These are phyloP conservation scores for Nyctanthes arbortristis DNA, from an alignment of 257 asterid species.

Conservation along the genomic window DNA sequence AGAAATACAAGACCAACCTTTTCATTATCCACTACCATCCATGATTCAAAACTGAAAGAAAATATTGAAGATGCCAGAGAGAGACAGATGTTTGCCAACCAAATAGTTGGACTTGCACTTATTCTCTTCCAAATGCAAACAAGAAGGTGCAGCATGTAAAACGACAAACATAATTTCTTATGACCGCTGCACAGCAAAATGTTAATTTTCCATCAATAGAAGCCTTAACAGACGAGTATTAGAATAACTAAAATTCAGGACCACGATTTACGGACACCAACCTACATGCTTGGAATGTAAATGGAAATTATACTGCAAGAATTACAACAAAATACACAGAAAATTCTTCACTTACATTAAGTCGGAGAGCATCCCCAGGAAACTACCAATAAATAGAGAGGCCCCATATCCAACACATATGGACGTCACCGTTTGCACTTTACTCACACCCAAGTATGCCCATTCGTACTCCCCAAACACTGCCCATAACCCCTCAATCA, in stretches of 20 bases:
- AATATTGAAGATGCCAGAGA: slow-evolving; percentile 76
- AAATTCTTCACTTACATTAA: slow-evolving; percentile 56
- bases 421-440: slow-evolving; percentile 59
- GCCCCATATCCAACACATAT: slow-evolving; percentile 61
- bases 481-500: slow-evolving; percentile 73
- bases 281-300: slow-evolving; percentile 2
- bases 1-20: slow-evolving; percentile 52
- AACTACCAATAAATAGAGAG: slow-evolving; percentile 60
- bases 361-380: slow-evolving; percentile 78
- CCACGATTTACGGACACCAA: not conserved
- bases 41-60: slow-evolving; percentile 76
- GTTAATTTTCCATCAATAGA: slow-evolving; percentile 5
- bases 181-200: slow-evolving; percentile 63
- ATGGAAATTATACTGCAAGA: slow-evolving; percentile 1
- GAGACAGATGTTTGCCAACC: slow-evolving; percentile 65
- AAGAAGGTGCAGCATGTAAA: slow-evolving; percentile 64
- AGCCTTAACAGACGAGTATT: not conserved
- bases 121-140: slow-evolving; percentile 60
- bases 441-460: slow-evolving; percentile 59
- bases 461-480: slow-evolving; percentile 85
- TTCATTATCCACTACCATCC: slow-evolving; percentile 86
- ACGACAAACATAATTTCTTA: slow-evolving; percentile 66
- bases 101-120: slow-evolving; percentile 46
- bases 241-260: not conserved
- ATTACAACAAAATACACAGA: not conserved